Conservation (phyloP, 2,329 filamentous ascomycete genomes). For the Pleochaeta shiraiana region DNA sequence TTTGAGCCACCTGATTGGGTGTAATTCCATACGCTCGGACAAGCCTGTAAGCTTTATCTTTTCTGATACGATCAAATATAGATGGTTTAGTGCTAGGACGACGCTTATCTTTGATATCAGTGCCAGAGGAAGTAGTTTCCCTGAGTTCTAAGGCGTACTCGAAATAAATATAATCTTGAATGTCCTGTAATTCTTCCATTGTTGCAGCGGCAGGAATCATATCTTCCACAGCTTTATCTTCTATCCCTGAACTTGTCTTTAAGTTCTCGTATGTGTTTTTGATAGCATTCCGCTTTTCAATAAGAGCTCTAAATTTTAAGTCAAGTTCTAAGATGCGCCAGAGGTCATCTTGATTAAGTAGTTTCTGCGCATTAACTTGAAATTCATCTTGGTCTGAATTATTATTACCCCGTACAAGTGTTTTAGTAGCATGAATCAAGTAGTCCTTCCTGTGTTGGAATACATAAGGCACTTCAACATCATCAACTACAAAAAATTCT, state of each 20-base stretch:
- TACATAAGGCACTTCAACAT: slow-evolving; percentile 91
- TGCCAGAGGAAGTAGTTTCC: slow-evolving; percentile 45
- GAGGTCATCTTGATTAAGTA: slow-evolving; percentile 77
- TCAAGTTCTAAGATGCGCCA: slow-evolving; percentile 94
- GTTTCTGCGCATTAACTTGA: slow-evolving; percentile 59
- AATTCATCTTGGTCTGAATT: slow-evolving; percentile 52
- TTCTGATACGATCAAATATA: slow-evolving; percentile 66
- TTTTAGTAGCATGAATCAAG: slow-evolving; percentile 69
- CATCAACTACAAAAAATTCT: slow-evolving; percentile 85
- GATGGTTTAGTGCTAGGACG: slow-evolving; percentile 67
- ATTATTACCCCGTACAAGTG: slow-evolving; percentile 34
- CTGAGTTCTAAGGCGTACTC: slow-evolving; percentile 70
- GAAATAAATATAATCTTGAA: slow-evolving; percentile 94
- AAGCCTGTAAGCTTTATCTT: slow-evolving; percentile 56
- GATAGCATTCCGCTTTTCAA: slow-evolving; percentile 78
- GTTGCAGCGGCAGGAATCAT: slow-evolving; percentile 61
- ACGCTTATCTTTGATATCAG: slow-evolving; percentile 40
- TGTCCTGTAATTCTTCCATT: slow-evolving; percentile 88
- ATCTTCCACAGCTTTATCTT: slow-evolving; percentile 58
- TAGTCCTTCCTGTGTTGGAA: slow-evolving; percentile 98
- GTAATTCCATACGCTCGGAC: slow-evolving; percentile 81
- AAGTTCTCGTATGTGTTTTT: slow-evolving; percentile 59
- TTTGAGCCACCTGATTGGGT: slow-evolving; percentile 72
- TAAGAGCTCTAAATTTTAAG: slow-evolving; percentile 78
- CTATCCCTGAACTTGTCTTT: slow-evolving; percentile 34